Base-by-base conservation (phyloP, 192 early-diverging fungal species). In the Tieghemiomyces parasiticus region DNA sequence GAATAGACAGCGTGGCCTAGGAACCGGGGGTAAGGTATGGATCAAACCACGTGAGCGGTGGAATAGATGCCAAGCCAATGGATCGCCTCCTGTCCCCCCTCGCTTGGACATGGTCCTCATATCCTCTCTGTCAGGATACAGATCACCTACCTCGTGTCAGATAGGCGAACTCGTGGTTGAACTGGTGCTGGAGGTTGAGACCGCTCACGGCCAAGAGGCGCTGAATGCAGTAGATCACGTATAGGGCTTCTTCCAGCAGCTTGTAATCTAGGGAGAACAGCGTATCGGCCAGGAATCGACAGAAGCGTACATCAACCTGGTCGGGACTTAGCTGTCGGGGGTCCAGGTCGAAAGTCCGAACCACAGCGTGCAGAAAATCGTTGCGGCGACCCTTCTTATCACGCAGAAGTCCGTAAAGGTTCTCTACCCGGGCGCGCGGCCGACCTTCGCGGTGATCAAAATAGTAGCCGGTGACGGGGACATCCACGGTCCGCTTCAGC, bases 241-340 rank as follows among this genome's bases (percentile, higher is more conserved):
- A 73, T 25, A 91, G 62, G 19, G 92, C 78, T 71, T 97, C 94
- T 35, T 92, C 92, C 42, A 79, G 69, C 16, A 77, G 78, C 63
- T 84, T 85, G 65, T 82, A 93, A 54, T 91, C 79, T 12, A 97
- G 67, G 2, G 82, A 72, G 0, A 92, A 79, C 28, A 95, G 61
- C 65, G 84, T 91, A 56, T 95, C 92, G 0, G 84, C 88, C 4
- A 93, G 66, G 74, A 93, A 97, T 35, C 81, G 72, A 25, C 69
- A 72, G 52, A 81, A 86, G 28, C 69, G 63, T 13, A 82, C 62
- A 61, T 86, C 78, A 3, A 79, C 63, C 64, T 72, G 58, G 32
- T 62, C 38, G 0, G 63, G 51, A 30, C 68, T 30, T n/a, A n/a
- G n/a, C 32, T 59, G 44, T 58, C 56, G 54, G 33, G 73, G 34